Evolutionary conservation across 2,329 filamentous ascomycete species (phyloP).

Genomic region (Nectriaceae sp.): DNA sequence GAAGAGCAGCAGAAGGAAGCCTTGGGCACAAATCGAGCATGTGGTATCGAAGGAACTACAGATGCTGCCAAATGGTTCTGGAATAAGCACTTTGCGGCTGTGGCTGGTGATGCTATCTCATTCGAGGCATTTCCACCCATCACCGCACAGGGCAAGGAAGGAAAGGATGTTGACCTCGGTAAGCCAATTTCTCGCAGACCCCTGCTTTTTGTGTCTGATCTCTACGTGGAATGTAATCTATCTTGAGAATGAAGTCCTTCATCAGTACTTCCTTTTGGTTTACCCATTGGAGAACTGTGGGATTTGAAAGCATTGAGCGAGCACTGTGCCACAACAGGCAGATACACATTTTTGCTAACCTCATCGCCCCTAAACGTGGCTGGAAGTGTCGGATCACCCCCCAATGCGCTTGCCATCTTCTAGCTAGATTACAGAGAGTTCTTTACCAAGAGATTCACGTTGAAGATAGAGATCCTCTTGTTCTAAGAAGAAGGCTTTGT

Average conservation of each 20-base stretch:
- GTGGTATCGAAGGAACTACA: conserved; percentile 2
- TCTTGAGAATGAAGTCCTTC: too few relatives aligned
- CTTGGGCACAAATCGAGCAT: conserved; percentile 1
- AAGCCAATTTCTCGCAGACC: neutral
- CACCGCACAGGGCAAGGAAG: neutral
- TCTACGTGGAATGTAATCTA: conserved; percentile 2
- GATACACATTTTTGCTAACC: conserved; percentile 64
- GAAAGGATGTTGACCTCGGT: neutral
- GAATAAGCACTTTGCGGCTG: conserved; percentile 8
- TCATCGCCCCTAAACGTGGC: conserved; percentile 52
- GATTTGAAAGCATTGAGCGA: conserved; percentile 55
- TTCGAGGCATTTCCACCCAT: conserved; percentile 7
- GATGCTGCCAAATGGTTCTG: conserved; percentile 6
- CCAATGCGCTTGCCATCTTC: conserved; percentile 27
- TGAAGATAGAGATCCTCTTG: too few relatives aligned
- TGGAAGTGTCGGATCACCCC: conserved; percentile 16
- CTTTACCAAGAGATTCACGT: too few relatives aligned
- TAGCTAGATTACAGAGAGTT: neutral
- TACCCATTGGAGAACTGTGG: conserved; percentile 56
- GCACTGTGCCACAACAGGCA: conserved; percentile 52
- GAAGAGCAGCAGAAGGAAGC: conserved; percentile 1
- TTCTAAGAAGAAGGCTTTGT: too few relatives aligned
- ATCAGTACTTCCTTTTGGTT: conserved; percentile 2
- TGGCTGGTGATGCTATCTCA: conserved; percentile 6
- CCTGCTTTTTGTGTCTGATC: neutral